These are phyloP conservation scores for Castanopsis chinensis DNA, from an alignment of 306 rosid genomes.

Conservation along the genomic window DNA sequence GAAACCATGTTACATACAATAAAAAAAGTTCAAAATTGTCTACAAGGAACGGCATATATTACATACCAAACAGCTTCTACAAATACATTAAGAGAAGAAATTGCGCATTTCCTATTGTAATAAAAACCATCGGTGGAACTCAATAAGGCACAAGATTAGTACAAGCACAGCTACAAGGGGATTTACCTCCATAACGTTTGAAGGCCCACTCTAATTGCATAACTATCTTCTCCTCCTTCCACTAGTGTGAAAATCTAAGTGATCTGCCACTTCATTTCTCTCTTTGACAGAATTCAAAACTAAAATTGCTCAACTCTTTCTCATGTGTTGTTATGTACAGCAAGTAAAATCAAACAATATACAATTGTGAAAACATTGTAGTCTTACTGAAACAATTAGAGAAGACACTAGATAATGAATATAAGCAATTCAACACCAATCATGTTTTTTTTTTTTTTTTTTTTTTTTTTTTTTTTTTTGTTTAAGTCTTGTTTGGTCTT, in stretches of 20 bases:
- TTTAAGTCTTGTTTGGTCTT: not conserved
- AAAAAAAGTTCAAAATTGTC: constrained; percentile 10
- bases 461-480: no score
- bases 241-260: constrained; percentile 6
- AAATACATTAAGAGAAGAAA: not conserved
- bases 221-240: constrained; percentile 14
- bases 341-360: constrained; percentile 22
- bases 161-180: constrained; percentile 2
- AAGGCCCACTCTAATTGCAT: constrained; percentile 20
- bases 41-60: not conserved
- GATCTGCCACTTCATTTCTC: constrained; percentile 15
- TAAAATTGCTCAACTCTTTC: constrained; percentile 20
- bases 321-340: constrained; percentile 42
- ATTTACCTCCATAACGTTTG: constrained; percentile 10
- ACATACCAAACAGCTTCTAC: not conserved
- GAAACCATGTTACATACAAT: constrained; percentile 21
- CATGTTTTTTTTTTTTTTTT: no score
- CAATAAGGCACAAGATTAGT: constrained; percentile 2
- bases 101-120: constrained; percentile 1
- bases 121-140: not conserved
- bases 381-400: constrained; percentile 16
- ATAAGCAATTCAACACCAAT: constrained; percentile 13
- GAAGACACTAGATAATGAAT: not conserved
- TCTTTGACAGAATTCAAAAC: constrained; percentile 17
- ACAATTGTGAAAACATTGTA: not conserved